A percentile compares a stretch with the other conserved stretches of the same genome.
These are phyloP conservation scores for Aspergillus sp. DNA, from an alignment of 2,329 filamentous ascomycete species.

Conservation along the genomic window DNA sequence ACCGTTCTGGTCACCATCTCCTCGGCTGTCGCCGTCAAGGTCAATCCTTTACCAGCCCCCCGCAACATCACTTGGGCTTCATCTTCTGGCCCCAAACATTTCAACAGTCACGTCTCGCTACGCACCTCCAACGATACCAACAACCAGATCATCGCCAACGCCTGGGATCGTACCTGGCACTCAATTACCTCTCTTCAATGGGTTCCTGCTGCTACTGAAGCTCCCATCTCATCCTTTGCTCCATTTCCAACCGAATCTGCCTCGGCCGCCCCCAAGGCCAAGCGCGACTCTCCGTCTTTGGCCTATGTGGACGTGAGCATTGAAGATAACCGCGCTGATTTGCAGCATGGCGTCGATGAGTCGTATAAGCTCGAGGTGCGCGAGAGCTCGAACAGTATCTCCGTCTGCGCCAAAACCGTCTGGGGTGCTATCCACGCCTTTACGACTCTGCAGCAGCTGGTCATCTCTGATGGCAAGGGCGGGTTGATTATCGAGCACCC, in stretches of 20 bases:
- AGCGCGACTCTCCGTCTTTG: conserved; percentile 31
- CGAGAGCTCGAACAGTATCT: conserved; percentile 35
- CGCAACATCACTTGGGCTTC: conserved; percentile 50
- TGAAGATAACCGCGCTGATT: conserved; percentile 40
- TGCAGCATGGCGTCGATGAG: conserved; percentile 54
- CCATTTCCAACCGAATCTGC: conserved; percentile 45
- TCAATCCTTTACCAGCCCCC: conserved; percentile 53
- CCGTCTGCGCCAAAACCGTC: conserved; percentile 47
- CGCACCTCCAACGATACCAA: conserved; percentile 26
- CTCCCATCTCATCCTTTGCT: conserved; percentile 46
- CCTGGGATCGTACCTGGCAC: conserved; percentile 47
- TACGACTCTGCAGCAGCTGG: conserved; percentile 53
- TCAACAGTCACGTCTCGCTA: conserved; percentile 36
- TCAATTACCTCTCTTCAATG: conserved; percentile 49
- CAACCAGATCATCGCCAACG: conserved; percentile 36
- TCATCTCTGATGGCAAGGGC: conserved; percentile 45
- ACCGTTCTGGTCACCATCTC: conserved; percentile 29
- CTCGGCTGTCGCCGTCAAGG: conserved; percentile 41
- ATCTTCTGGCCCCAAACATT: conserved; percentile 45
- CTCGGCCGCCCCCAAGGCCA: conserved; percentile 14
- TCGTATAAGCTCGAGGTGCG: conserved; percentile 49
- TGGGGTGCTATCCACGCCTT: conserved; percentile 55
- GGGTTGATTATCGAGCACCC: conserved; percentile 50
- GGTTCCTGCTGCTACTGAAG: conserved; percentile 50
- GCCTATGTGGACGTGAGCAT: conserved; percentile 44